Base-by-base conservation (phyloP, 306 rosid species). In the Quercus gilva region DNA sequence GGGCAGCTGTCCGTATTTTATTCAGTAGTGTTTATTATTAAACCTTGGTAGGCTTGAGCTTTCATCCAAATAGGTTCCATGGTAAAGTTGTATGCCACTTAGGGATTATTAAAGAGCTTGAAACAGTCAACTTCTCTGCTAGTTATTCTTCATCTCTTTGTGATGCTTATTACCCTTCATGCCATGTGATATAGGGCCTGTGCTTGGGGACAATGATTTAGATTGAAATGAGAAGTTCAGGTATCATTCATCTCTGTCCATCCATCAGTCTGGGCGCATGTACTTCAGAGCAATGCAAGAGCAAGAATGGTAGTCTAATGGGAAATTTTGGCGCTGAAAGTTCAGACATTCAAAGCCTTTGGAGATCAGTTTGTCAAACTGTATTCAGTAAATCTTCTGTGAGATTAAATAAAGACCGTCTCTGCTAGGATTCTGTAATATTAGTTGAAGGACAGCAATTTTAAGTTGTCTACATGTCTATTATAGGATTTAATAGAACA, bases 141-240 rank as follows among this genome's bases (percentile, higher is more conserved):
- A 35, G 52, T 33, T 68, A 67, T 67, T 67, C 51, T 65, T 41
- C 74, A 70, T 41, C 9, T 41, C 55, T 70, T 70, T 18, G 19
- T 65, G 49, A 21, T 71, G 59, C 58, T 49, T 23, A 51, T 43
- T 52, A 45, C 58, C 25, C 21, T 25, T 78, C 64, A 29, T 73
- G 83, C 75, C 74, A 26, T 77, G 61, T 82, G 78, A 85, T 86
- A 41, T 74, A 94, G 97, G 90, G 91, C 97, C 78, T 94, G 98
- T 83, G 91, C 95, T 78, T 94, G 97, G 98, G 99, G 97, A 74
- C 97, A 92, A 77, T 93, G 93, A 91, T 37, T 69, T 76, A 63
- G 61, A 53, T 33, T 17, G 74, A 86, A 76, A 25, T 6, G 84
- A 63, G 75, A 79, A 58, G 75, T 73, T 74, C 74, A 67, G 83